Base-by-base conservation (phyloP, 768 basidiomycete genomes). In the Tulasnella sp. region DNA sequence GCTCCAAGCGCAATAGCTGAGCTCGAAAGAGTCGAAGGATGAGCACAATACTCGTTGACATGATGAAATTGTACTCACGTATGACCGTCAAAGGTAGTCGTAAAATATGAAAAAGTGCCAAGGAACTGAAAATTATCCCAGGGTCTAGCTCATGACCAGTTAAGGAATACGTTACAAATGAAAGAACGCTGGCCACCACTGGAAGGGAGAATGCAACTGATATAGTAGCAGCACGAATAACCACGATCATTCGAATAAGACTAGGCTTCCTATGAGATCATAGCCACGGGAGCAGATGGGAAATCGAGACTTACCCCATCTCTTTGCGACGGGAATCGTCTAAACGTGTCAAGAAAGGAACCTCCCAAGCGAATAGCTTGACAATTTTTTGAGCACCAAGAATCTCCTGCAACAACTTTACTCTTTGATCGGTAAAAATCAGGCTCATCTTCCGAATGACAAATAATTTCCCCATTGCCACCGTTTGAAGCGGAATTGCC, bases 11-110 rank as follows among this genome's bases (percentile, higher is more conserved):
- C n/a, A n/a, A n/a, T n/a, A n/a, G n/a, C n/a, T n/a, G n/a, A n/a
- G n/a, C n/a, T n/a, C n/a, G n/a, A n/a, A n/a, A n/a, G n/a, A n/a
- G n/a, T n/a, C n/a, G n/a, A n/a, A n/a, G n/a, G n/a, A n/a, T n/a
- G n/a, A n/a, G n/a, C n/a, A n/a, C n/a, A n/a, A n/a, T n/a, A n/a
- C n/a, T n/a, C n/a, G n/a, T n/a, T n/a, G n/a, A n/a, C n/a, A n/a
- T n/a, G n/a, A n/a, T n/a, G n/a, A n/a, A n/a, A n/a, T n/a, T n/a
- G n/a, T n/a, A n/a, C n/a, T n/a, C n/a, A n/a, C n/a, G n/a, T n/a
- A n/a, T n/a, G n/a, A 77, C 77, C 74, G 77, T 73, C 69, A 80
- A 73, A 0, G 81, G 80, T 62, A 82, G 80, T 12, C 80, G 73
- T 31, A 83, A 71, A 19, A 83, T 70, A 67, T 78, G 65, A 65